phyloP scores from a whole-genome alignment of 2,329 filamentous ascomycete genomes.

The Ophiostoma ips region DNA sequence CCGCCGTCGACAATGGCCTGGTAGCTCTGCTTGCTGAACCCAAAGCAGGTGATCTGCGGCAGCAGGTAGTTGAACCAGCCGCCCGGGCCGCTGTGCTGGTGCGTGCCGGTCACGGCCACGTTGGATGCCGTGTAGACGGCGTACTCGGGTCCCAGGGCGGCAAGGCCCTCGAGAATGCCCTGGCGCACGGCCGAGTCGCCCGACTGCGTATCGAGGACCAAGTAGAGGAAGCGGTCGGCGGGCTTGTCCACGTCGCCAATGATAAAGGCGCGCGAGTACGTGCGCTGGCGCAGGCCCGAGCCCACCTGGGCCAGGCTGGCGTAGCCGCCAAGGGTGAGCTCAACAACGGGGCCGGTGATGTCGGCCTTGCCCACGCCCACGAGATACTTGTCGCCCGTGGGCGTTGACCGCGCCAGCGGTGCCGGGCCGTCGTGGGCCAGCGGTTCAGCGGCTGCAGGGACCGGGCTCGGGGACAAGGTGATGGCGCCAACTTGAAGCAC shows the following conservation, averaged over 20 bases:
- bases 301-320: slow-evolving; percentile 74
- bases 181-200: slow-evolving; percentile 81
- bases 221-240: slow-evolving; percentile 65
- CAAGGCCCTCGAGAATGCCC: slow-evolving; percentile 68
- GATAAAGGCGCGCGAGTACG: slow-evolving; percentile 85
- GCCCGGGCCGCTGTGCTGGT: slow-evolving; percentile 82
- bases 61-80: slow-evolving; percentile 92
- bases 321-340: slow-evolving; percentile 86
- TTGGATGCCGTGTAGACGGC: slow-evolving; percentile 65
- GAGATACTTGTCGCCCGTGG: slow-evolving; percentile 30
- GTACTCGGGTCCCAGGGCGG: slow-evolving; percentile 56
- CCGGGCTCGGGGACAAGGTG: neutral
- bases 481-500: neutral
- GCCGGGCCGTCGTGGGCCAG: neutral
- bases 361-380: slow-evolving; percentile 44
- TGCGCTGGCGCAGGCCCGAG: slow-evolving; percentile 69
- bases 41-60: slow-evolving; percentile 77
- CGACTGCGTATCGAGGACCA: slow-evolving; percentile 75
- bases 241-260: slow-evolving; percentile 54
- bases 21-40: slow-evolving; percentile 79
- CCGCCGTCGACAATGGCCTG: slow-evolving; percentile 79
- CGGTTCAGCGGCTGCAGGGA: neutral
- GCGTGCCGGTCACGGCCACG: slow-evolving; percentile 79
- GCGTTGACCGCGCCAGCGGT: slow-evolving; percentile 14
- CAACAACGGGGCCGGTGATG: slow-evolving; percentile 64